Conservation (phyloP, 2,329 filamentous ascomycete species). For the Colletotrichum destructivum region DNA sequence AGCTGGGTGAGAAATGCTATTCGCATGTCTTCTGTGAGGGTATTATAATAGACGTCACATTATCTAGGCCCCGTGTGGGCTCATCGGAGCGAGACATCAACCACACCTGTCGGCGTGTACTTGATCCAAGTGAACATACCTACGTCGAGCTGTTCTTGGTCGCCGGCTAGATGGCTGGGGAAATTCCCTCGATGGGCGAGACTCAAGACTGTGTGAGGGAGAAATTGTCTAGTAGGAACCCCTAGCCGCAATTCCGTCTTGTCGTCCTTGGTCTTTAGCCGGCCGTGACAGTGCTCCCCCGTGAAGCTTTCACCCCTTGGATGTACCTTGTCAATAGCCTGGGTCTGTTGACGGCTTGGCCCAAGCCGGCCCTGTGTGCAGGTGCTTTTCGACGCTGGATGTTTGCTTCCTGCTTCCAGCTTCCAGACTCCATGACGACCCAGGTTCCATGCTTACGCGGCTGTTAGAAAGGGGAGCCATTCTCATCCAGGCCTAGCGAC, state of each 20-base stretch:
- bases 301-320: neutral
- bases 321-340: conserved; percentile 15
- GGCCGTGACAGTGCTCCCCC: conserved; percentile 11
- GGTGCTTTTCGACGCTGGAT: conserved; percentile 3
- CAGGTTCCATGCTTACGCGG: conserved; percentile 19
- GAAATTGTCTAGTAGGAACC: neutral
- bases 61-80: conserved; percentile 23
- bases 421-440: neutral
- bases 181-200: conserved; percentile 17
- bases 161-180: neutral
- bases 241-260: conserved; percentile 29
- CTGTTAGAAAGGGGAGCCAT: neutral
- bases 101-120: neutral
- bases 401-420: conserved; percentile 25
- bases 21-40: conserved; percentile 17
- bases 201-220: conserved; percentile 3
- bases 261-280: conserved; percentile 7
- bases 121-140: neutral
- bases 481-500: conserved; percentile 10
- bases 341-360: conserved; percentile 23
- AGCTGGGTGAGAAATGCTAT: neutral
- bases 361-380: conserved; percentile 17
- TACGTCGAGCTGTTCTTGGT: neutral
- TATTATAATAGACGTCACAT: conserved; percentile 31
- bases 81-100: conserved; percentile 18